Evolutionary conservation across 169 alveolate species (phyloP).

Genomic region (Plasmodium fragile): DNA sequence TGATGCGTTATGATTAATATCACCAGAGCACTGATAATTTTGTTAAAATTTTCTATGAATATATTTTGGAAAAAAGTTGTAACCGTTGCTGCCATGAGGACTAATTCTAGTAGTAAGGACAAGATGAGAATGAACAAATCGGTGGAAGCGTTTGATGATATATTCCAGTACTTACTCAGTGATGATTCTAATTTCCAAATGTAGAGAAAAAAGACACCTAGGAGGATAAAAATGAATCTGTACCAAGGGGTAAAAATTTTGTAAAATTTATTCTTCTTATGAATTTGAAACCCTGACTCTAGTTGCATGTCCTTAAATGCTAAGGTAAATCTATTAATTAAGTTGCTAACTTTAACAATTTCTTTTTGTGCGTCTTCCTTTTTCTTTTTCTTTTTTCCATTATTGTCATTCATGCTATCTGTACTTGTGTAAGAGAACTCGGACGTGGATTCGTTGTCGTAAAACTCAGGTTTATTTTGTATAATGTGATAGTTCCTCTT

Average conservation of each 20-base stretch:
- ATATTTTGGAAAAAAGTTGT: constrained; percentile 67
- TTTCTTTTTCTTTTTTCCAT: constrained; percentile 33
- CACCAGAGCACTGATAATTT: constrained; percentile 73
- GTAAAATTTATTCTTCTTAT: constrained; percentile 81
- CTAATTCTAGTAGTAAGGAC: constrained; percentile 57
- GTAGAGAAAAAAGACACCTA: constrained; percentile 78
- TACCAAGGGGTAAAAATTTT: constrained; percentile 83
- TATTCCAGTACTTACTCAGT: constrained; percentile 47
- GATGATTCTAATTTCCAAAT: constrained; percentile 70
- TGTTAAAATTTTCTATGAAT: constrained; percentile 75
- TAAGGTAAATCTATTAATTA: constrained; percentile 82
- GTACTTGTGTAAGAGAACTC: constrained; percentile 75
- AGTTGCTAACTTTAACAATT: constrained; percentile 59
- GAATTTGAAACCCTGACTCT: constrained; percentile 81
- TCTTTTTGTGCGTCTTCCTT: constrained; percentile 65
- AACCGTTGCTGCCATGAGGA: constrained; percentile 58
- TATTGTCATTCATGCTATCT: constrained; percentile 56
- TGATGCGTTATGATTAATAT: constrained; percentile 63
- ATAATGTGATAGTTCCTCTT: constrained; percentile 69
- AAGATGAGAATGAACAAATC: constrained; percentile 43
- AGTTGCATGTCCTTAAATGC: constrained; percentile 86
- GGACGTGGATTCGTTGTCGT: constrained; percentile 44
- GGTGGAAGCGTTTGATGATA: constrained; percentile 38
- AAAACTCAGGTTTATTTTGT: constrained; percentile 58
- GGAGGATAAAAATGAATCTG: constrained; percentile 76